Base-by-base conservation (phyloP, 768 basidiomycete species). In the Boletus edulis region DNA sequence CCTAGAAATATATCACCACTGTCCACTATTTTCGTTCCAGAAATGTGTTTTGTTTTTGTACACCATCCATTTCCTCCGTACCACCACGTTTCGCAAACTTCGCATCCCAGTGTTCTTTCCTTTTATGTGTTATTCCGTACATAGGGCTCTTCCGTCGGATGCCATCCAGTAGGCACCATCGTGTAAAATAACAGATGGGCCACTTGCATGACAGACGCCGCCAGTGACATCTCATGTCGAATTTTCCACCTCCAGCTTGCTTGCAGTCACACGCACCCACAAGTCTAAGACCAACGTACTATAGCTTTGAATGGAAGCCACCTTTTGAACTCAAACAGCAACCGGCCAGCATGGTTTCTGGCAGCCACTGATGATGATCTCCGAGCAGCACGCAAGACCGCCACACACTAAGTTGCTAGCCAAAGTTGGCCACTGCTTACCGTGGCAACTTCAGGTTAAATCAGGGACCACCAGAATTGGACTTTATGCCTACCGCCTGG, bases 21-120 rank as follows among this genome's bases (percentile, higher is more conserved):
- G 4, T 10, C 29, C 27, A 18, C 29, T 39, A 20, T 35, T 34
- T 62, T 67, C 54, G 55, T 60, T 69, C 46, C 3, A 46, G 15
- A 17, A 37, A 46, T 46, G 24, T 10, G 4, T 51, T 32, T 49
- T 39, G 22, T 39, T 20, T 20, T 32, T 52, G 20, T 40, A 6
- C 12, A 41, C 43, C 17, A 20, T 5, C 43, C 17, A 20, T 5
- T 46, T 34, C 22, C 18, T 52, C 14, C 31, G 3, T 41, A n/a
- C n/a, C n/a, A n/a, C n/a, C n/a, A n/a, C n/a, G 29, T 29, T 29
- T 29, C 29, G 29, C 29, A 29, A 29, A 29, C 29, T 29, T 29
- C 29, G 29, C 29, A 29, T 34, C 5, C 24, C 24, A 24, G 24
- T 24, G 24, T 24, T 56, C 7, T 29, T 47, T 47, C 17, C 32